A percentile compares a stretch with the other conserved stretches of the same genome.
phyloP scores from a whole-genome alignment of 2,329 filamentous ascomycete genomes.

The Trichoderma oligosporum region DNA sequence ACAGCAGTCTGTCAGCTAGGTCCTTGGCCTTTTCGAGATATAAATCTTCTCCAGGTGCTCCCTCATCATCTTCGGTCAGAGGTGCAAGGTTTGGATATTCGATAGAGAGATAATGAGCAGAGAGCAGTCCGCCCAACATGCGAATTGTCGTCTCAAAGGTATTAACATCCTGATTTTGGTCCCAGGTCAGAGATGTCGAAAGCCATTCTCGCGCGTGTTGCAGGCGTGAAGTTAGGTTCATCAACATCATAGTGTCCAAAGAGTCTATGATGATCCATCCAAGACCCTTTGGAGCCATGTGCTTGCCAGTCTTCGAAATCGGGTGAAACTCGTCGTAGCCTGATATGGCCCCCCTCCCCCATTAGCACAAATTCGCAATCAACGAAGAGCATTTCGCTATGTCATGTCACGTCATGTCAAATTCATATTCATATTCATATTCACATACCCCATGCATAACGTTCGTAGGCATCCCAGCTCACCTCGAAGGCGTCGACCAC shows the following conservation, averaged over 20 bases:
- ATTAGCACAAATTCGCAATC: not conserved
- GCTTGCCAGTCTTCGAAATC: slow-evolving; percentile 68
- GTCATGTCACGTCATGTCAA: no score
- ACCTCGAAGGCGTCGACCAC: slow-evolving; percentile 87
- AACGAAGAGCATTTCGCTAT: not conserved
- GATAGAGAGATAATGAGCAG: slow-evolving; percentile 91
- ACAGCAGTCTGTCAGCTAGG: slow-evolving; percentile 78
- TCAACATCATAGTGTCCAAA: slow-evolving; percentile 93
- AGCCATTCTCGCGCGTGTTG: slow-evolving; percentile 88
- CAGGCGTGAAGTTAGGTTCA: slow-evolving; percentile 89
- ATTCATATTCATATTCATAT: not conserved
- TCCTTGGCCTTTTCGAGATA: slow-evolving; percentile 96
- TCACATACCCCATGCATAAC: slow-evolving; percentile 84
- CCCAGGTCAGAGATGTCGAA: slow-evolving; percentile 72
- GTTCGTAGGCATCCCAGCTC: slow-evolving; percentile 90
- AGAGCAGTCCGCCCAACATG: slow-evolving; percentile 89
- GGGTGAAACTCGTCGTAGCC: slow-evolving; percentile 86
- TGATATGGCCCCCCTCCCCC: slow-evolving; percentile 32
- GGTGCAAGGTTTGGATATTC: slow-evolving; percentile 76
- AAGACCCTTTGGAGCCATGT: slow-evolving; percentile 85
- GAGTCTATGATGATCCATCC: slow-evolving; percentile 99
- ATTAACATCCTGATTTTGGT: slow-evolving; percentile 92
- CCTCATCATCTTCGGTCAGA: slow-evolving; percentile 65
- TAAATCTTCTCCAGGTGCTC: slow-evolving; percentile 75
- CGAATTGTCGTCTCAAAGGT: slow-evolving; percentile 98